Conservation (phyloP, 306 rosid species). For the Lathyrus sativus region DNA sequence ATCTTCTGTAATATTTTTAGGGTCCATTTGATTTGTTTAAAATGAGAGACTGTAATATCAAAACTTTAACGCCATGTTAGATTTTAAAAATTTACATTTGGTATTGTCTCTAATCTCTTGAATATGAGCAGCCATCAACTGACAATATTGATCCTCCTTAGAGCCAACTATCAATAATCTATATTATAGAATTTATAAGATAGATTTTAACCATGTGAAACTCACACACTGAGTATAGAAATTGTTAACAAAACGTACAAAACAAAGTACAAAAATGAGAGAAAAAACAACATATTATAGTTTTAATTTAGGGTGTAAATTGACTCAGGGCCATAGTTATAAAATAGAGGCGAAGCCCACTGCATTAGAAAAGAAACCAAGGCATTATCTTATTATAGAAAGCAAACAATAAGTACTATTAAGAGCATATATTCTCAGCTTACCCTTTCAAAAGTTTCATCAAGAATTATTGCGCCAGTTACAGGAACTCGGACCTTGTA, state of each 20-base stretch:
- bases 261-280: neutral
- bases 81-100: neutral
- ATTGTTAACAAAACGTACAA: neutral
- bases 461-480: conserved; percentile 95
- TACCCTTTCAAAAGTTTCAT: conserved; percentile 95
- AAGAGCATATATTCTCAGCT: conserved; percentile 36
- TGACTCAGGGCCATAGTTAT: conserved; percentile 12
- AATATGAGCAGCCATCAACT: neutral
- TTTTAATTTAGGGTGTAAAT: conserved; percentile 24
- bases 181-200: neutral
- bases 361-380: neutral
- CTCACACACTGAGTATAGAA: too few species aligned
- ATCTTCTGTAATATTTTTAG: neutral
- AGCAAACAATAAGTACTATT: neutral
- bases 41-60: neutral
- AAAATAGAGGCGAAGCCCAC: neutral
- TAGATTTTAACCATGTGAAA: neutral
- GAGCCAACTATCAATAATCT: neutral
- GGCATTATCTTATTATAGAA: conserved; percentile 8
- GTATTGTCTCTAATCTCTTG: neutral
- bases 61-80: neutral
- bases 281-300: neutral
- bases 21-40: neutral
- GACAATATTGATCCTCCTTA: neutral
- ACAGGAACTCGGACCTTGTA: conserved; percentile 98